Percentiles rank a stretch among this genome's conserved stretches.
These are phyloP conservation scores for Paramecium pentaurelia DNA, from an alignment of 73 alveolate species.

Conservation along the genomic window DNA sequence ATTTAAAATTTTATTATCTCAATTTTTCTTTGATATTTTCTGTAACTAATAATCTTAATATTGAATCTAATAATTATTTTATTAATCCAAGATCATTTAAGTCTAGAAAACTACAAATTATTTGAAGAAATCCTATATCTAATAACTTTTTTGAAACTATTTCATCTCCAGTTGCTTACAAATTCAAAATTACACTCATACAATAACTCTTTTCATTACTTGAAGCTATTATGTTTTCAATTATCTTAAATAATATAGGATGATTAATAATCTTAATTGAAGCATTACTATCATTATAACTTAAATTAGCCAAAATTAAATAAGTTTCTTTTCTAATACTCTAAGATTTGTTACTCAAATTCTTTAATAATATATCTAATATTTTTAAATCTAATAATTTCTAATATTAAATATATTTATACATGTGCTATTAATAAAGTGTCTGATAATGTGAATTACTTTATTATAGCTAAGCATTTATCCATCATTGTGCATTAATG, in stretches of 20 bases:
- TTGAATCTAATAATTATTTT: background rate
- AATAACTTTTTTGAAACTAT: background rate
- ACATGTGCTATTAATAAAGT: background rate
- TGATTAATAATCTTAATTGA: background rate
- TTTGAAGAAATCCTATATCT: background rate
- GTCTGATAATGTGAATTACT: background rate
- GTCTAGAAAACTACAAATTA: background rate
- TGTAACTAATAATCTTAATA: background rate
- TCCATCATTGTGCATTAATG: background rate
- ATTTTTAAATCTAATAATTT: background rate
- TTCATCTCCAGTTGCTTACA: background rate
- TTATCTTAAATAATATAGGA: background rate
- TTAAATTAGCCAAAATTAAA: background rate
- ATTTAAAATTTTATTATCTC: background rate
- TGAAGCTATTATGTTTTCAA: background rate
- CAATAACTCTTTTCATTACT: background rate
- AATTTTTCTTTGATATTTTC: background rate
- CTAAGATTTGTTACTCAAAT: background rate
- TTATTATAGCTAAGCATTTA: background rate
- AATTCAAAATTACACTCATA: background rate
- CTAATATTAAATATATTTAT: background rate
- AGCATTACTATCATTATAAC: background rate
- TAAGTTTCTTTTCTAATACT: background rate
- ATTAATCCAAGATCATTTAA: background rate
- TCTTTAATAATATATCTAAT: background rate